Evolutionary conservation across 306 rosid genomes (phyloP).

Genomic region (Prosopis cineraria): DNA sequence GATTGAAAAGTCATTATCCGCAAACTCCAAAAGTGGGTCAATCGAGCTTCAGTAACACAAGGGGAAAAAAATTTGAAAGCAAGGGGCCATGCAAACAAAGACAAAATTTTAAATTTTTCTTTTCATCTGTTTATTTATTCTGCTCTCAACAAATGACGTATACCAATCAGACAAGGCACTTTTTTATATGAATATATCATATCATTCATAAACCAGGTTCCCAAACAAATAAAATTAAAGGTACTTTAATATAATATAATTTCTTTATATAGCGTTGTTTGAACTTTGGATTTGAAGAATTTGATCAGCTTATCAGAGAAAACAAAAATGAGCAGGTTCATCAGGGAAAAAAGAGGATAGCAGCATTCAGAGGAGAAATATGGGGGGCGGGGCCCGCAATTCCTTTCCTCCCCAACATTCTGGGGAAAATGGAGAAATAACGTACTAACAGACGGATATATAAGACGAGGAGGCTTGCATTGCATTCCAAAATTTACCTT

Average conservation of each 20-base stretch:
- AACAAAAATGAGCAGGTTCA: not conserved
- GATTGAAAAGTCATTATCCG: slow-evolving; percentile 55
- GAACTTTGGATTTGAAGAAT: not conserved
- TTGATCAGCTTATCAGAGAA: not conserved
- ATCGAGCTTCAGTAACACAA: slow-evolving; percentile 23
- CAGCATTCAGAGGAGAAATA: not conserved
- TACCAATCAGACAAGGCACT: slow-evolving; percentile 3
- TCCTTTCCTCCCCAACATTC: not conserved
- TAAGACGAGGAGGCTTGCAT: not conserved
- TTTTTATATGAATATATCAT: not conserved
- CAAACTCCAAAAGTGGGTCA: slow-evolving; percentile 49
- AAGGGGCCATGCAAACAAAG: slow-evolving; percentile 30
- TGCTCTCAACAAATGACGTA: slow-evolving; percentile 36
- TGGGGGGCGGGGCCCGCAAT: not conserved
- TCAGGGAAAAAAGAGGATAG: not conserved
- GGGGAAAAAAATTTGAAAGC: not conserved
- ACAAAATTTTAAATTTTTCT: slow-evolving; percentile 11
- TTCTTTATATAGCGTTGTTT: not conserved
- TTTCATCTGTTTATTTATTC: not conserved
- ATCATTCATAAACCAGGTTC: not conserved
- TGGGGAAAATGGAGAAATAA: slow-evolving; percentile 1
- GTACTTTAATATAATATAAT: not conserved
- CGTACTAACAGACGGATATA: not conserved
- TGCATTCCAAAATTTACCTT: not conserved
- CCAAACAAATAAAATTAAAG: not conserved